Evolutionary conservation across 495 filamentous ascomycete species (phyloP), one percentile per base, ranked within the genome.

Genomic region (Aspergillus carlsbadensis): DNA sequence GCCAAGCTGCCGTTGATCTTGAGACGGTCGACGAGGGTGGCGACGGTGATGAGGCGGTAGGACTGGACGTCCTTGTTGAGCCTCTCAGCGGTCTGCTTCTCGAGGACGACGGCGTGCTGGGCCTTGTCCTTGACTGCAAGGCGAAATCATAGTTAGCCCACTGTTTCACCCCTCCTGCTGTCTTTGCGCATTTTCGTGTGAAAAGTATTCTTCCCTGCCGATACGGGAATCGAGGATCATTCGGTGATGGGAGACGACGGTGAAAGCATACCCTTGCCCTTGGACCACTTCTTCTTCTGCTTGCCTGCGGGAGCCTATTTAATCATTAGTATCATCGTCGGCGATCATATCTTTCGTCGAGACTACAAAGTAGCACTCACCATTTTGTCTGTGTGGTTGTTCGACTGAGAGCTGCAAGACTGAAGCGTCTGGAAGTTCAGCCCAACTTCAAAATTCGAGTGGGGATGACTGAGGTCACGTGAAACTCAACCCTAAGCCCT

Each of bases 1-100:
- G 95, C 95, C 68, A 99, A 82, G 68, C 88, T 92, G 71, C 95
- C 95, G 81, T 99, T 99, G 85, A 99, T 96, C 91, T 99, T 99
- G 75, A 97, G 86, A 72, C 95, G 84, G 75, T 99, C 95, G 84
- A 99, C 95, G 66, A 99, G 92, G 66, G 88, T 92, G 66, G 95
- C 91, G 71, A 98, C 90, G 68, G 95, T 99, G 84, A 99, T 90
- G 78, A 99, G 91, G 69, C 95, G 92, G 89, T 97, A 99, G 59
- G 95, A 96, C 79, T 98, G 94, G 65, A 99, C 95, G 83, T 97
- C 92, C 82, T 97, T 97, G 82, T 94, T 86, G 71, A 82, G 78
- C 71, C 86, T 85, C 75, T 87, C 84, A 59, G 75, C 73, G 71
- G 79, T 84, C 67, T 70, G 55, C 78, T 87, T 88, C 73, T 88